These are phyloP conservation scores for Daldinia grandis DNA, from an alignment of 495 filamentous ascomycete genomes.

Conservation along the genomic window DNA sequence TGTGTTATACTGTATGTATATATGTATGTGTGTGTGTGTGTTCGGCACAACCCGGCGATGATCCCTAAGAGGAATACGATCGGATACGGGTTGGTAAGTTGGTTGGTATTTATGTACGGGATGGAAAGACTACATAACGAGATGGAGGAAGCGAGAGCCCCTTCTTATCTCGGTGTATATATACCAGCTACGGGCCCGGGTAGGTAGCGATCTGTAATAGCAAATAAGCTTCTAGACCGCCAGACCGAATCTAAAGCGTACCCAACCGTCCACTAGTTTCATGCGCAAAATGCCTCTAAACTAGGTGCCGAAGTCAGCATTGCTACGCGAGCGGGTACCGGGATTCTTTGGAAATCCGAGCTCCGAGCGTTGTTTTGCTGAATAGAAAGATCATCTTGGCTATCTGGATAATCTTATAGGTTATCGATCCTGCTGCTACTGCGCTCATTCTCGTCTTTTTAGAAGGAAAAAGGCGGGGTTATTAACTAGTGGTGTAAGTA, in stretches of 20 bases:
- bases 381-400: background rate
- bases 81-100: background rate
- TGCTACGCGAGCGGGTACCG: background rate
- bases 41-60: background rate
- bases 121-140: background rate
- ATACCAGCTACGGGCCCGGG: background rate
- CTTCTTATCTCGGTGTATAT: slow-evolving; percentile 4
- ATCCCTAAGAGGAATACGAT: background rate
- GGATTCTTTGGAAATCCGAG: background rate
- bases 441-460: background rate
- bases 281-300: background rate
- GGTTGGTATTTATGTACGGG: background rate
- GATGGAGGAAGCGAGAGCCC: background rate
- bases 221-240: background rate
- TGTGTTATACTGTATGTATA: too few species aligned
- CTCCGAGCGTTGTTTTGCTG: background rate
- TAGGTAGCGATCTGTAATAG: background rate
- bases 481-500: background rate
- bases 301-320: background rate
- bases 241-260: background rate
- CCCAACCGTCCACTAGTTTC: background rate
- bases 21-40: too few species aligned
- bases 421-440: background rate
- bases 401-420: background rate
- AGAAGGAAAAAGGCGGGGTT: background rate